phyloP scores from a whole-genome alignment of 2,329 filamentous ascomycete species.

The Amesomyces nigricolor region DNA sequence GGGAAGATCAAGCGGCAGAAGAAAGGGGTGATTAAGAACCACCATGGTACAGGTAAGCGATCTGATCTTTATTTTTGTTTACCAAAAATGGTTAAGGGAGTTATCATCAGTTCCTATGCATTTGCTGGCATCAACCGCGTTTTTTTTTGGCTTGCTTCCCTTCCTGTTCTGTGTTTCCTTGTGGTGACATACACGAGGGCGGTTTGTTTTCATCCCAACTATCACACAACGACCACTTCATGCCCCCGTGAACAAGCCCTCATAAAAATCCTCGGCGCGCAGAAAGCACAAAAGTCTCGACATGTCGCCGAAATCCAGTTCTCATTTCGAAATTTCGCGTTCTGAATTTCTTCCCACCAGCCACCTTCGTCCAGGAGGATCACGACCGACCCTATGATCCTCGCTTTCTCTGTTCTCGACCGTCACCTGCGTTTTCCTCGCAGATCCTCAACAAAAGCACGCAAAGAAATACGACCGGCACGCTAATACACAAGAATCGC shows the following conservation, averaged over 20 bases:
- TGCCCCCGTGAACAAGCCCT: background rate
- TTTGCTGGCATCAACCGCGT: too few relatives aligned
- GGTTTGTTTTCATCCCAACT: slow-evolving; percentile 8
- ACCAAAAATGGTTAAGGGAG: too few relatives aligned
- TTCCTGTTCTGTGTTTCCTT: background rate
- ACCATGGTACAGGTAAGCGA: slow-evolving; percentile 7
- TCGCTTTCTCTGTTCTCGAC: background rate
- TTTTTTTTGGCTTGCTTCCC: too few relatives aligned
- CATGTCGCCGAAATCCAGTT: background rate
- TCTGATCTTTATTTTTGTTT: too few relatives aligned
- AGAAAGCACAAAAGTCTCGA: background rate
- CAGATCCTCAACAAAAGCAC: background rate
- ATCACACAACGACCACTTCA: background rate
- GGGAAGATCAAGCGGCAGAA: slow-evolving; percentile 4
- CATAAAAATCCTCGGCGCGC: background rate
- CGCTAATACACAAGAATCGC: background rate
- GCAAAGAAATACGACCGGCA: background rate
- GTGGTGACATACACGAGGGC: background rate
- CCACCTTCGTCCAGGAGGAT: background rate
- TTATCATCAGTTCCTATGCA: too few relatives aligned
- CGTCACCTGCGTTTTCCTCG: background rate
- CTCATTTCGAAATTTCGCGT: background rate
- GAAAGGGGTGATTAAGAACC: background rate
- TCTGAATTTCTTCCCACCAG: background rate
- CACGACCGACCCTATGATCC: background rate